Evolutionary conservation across 495 filamentous ascomycete species (phyloP).

Genomic region (Daldinia vernicosa): DNA sequence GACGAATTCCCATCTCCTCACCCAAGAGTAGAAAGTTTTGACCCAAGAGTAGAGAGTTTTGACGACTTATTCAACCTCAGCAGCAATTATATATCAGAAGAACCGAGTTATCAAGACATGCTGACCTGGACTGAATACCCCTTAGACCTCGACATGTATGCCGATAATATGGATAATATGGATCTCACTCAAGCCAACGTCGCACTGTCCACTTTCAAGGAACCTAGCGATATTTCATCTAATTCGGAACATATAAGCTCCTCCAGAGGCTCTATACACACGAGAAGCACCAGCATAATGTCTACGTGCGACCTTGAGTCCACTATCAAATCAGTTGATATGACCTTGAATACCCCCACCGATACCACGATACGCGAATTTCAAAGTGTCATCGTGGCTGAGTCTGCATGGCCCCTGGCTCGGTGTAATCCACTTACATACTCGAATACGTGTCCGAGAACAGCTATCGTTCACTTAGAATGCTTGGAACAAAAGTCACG

Average conservation of each 20-base stretch:
- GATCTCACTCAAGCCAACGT: slow-evolving; percentile 44
- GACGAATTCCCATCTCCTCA: slow-evolving; percentile 50
- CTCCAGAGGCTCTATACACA: slow-evolving; percentile 55
- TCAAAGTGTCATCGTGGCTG: slow-evolving; percentile 61
- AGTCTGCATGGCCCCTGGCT: slow-evolving; percentile 65
- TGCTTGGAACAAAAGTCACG: slow-evolving; percentile 65
- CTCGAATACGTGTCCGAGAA: slow-evolving; percentile 62
- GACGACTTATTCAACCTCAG: slow-evolving; percentile 51
- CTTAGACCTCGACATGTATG: slow-evolving; percentile 50
- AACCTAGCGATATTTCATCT: slow-evolving; percentile 48
- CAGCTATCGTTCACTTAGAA: slow-evolving; percentile 66
- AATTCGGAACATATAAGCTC: slow-evolving; percentile 52
- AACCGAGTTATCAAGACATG: slow-evolving; percentile 49
- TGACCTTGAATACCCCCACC: slow-evolving; percentile 33
- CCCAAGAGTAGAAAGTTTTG: slow-evolving; percentile 45
- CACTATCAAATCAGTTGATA: slow-evolving; percentile 45
- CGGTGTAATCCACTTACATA: slow-evolving; percentile 63
- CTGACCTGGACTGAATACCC: slow-evolving; percentile 48
- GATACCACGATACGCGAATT: slow-evolving; percentile 56
- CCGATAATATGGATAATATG: slow-evolving; percentile 33
- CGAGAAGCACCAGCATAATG: slow-evolving; percentile 56
- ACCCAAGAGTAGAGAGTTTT: slow-evolving; percentile 46
- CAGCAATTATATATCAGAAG: slow-evolving; percentile 42
- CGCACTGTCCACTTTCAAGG: slow-evolving; percentile 43
- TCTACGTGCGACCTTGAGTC: slow-evolving; percentile 51